A percentile compares a stretch with the other conserved stretches of the same genome.
Conservation (phyloP, 2,329 filamentous ascomycete species). For the Colletotrichum tofieldiae region DNA sequence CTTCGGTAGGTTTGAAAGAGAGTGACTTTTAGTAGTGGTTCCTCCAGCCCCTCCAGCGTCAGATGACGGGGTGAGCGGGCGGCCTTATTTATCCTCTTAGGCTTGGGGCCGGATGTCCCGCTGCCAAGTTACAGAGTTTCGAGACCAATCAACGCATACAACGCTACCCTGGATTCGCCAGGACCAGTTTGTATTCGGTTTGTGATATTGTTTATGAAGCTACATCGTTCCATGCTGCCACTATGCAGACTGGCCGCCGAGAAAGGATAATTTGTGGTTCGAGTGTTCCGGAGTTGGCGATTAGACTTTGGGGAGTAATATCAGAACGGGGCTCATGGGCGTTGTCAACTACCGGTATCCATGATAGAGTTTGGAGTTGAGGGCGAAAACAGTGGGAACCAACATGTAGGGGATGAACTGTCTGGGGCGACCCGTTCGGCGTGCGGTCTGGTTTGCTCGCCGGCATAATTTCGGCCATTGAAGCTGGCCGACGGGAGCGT, state of each 20-base stretch:
- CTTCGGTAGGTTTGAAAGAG: conserved; percentile 1
- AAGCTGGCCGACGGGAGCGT: too few relatives aligned
- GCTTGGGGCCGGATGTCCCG: not conserved
- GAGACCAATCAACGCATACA: not conserved
- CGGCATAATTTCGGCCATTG: too few relatives aligned
- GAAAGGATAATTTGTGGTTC: conserved; percentile 11
- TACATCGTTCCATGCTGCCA: conserved; percentile 2
- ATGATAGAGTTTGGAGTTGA: conserved; percentile 27
- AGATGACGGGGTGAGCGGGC: not conserved
- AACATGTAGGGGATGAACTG: conserved; percentile 21
- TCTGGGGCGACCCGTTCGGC: conserved; percentile 18
- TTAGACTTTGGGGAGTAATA: conserved; percentile 31
- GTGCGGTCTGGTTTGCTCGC: not conserved
- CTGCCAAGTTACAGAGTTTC: not conserved
- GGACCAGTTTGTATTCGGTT: not conserved
- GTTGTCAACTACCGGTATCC: conserved; percentile 20
- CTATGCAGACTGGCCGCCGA: not conserved
- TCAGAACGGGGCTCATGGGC: conserved; percentile 21
- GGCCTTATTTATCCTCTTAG: conserved; percentile 24
- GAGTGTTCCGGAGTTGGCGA: conserved; percentile 27
- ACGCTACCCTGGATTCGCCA: conserved; percentile 9
- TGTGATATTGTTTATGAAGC: conserved; percentile 14
- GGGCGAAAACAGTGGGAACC: conserved; percentile 10
- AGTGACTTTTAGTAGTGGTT: conserved; percentile 5
- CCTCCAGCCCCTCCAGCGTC: too few relatives aligned